Conservation (phyloP, 768 basidiomycete species). For the Obba rivulosa region DNA sequence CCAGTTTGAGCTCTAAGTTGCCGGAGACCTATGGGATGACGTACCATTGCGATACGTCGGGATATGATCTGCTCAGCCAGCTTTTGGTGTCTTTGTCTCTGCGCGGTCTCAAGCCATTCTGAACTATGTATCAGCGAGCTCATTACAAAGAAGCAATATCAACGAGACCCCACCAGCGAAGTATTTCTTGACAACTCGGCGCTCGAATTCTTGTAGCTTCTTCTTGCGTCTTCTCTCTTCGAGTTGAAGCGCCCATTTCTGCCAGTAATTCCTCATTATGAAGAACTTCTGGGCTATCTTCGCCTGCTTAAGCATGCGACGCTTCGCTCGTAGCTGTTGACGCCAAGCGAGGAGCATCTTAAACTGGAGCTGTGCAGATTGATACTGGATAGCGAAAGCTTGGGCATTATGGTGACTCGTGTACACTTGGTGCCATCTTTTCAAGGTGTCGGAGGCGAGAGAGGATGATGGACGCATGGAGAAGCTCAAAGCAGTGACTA, state of each 20-base stretch:
- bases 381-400: slow-evolving; percentile 45
- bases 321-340: slow-evolving; percentile 40
- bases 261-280: slow-evolving; percentile 41
- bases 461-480: slow-evolving; percentile 39
- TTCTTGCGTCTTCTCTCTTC: slow-evolving; percentile 39
- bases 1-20: background rate
- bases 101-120: slow-evolving; percentile 47
- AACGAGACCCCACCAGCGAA: slow-evolving; percentile 29
- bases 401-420: slow-evolving; percentile 41
- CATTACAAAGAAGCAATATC: background rate
- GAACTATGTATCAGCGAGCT: background rate
- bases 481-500: slow-evolving; percentile 50
- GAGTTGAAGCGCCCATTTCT: slow-evolving; percentile 41
- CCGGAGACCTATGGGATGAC: background rate
- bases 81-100: slow-evolving; percentile 33
- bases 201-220: slow-evolving; percentile 40
- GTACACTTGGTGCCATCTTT: slow-evolving; percentile 41
- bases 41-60: slow-evolving; percentile 37
- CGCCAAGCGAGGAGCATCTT: slow-evolving; percentile 51
- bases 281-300: slow-evolving; percentile 49
- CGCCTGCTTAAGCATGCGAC: slow-evolving; percentile 50
- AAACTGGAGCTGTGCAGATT: slow-evolving; percentile 35
- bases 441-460: slow-evolving; percentile 30
- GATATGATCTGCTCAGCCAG: slow-evolving; percentile 40
- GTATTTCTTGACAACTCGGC: slow-evolving; percentile 27